These are phyloP conservation scores for Rhodamnia rubescens DNA, from an alignment of 345 rosid species.

Conservation along the genomic window DNA sequence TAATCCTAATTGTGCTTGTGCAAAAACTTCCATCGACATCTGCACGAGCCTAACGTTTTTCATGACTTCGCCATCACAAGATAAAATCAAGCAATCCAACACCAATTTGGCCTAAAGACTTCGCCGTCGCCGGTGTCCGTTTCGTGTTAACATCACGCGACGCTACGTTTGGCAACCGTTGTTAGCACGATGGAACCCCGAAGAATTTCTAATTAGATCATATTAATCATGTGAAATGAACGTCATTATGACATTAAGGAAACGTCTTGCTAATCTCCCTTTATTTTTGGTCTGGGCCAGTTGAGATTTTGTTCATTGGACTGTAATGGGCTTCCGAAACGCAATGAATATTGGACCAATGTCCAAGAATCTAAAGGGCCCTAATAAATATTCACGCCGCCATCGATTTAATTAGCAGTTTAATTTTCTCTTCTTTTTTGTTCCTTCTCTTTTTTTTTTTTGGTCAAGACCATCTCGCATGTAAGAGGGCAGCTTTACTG, in stretches of 20 bases:
- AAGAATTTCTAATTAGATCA: neutral
- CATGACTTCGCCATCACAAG: neutral
- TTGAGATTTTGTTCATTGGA: neutral
- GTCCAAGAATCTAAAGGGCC: neutral
- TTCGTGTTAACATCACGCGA: neutral
- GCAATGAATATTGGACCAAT: neutral
- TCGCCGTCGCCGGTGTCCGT: rapidly evolving
- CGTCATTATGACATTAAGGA: neutral
- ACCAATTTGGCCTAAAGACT: neutral
- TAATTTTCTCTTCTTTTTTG: neutral
- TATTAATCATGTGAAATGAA: neutral
- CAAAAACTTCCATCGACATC: neutral
- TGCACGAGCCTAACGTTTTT: neutral
- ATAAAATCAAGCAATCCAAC: neutral
- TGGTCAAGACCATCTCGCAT: too few species aligned
- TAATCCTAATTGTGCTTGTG: neutral
- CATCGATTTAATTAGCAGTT: neutral
- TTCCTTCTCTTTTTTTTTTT: neutral
- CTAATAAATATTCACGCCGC: neutral
- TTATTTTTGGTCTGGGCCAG: neutral
- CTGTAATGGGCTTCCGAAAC: neutral
- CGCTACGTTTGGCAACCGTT: neutral
- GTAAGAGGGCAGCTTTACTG: neutral
- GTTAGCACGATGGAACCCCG: neutral
- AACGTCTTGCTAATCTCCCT: neutral